Evolutionary conservation across 2,329 filamentous ascomycete species (phyloP), one percentile per base, ranked within the genome.

Genomic region (Cercospora zeina): DNA sequence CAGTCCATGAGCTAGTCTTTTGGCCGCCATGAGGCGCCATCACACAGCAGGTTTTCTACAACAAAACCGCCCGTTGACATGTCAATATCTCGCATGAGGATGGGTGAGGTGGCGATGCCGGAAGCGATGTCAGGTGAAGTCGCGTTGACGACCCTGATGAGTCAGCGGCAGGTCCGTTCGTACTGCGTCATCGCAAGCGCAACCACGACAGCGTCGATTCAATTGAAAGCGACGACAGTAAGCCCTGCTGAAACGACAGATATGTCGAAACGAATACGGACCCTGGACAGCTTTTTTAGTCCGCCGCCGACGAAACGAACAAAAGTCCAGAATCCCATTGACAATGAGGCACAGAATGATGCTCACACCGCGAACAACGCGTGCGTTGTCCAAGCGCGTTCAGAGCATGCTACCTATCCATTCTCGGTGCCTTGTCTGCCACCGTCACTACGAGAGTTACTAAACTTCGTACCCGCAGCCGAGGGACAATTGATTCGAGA

Each of bases 281-380:
- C 88, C 0, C 79, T 92, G 1, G 87, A 91, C 64, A 77, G 82
- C 10, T 92, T 91, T 77, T 91, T 92, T 74, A 78, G 79, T 31
- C 80, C 83, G 1, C 71, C 78, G 21, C 63, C 83, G 21, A 62
- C 77, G 3, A 78, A 78, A 33, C 74, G 79, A 74, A 57, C 69
- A 68, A 72, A 77, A 76, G 50, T 45, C 33, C 53, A 55, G 11
- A 10, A 21, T 11, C 4, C 30, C 11, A n/a, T 19, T 13, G 36
- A 45, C 34, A 34, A 54, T n/a, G 30, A 47, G 47, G 13, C 57
- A 61, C 6, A 19, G 24, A 7, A 57, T n/a, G n/a, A 45, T 19
- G 7, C 30, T 27, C 39, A 14, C 57, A 13, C 58, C 58, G 24
- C 55, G 31, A 56, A 58, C 2, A 42, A 36, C 62, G 45, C n/a